Conservation (phyloP, 495 filamentous ascomycete genomes). For the Staphylotrichum tortipilum region DNA sequence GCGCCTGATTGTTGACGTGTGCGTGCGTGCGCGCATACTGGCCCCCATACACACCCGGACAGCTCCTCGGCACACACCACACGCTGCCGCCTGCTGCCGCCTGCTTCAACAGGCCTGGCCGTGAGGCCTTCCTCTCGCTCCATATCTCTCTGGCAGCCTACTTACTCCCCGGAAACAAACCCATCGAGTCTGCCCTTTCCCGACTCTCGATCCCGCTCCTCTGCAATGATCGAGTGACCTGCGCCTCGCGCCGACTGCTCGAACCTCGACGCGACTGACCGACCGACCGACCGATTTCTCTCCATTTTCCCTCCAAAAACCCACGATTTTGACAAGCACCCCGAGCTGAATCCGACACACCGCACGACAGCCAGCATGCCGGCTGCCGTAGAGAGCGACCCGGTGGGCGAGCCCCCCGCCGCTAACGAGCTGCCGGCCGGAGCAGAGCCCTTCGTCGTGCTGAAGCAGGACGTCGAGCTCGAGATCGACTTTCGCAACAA, state of each 20-base stretch:
- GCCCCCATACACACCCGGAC: too few relatives aligned
- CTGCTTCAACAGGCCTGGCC: too few relatives aligned
- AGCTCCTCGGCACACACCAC: too few relatives aligned
- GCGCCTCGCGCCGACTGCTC: not conserved
- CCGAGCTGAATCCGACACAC: too few relatives aligned
- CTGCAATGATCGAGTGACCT: conserved; percentile 14
- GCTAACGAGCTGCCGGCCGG: conserved; percentile 2
- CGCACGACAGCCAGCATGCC: conserved; percentile 13
- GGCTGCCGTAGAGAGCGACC: conserved; percentile 2
- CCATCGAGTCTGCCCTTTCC: not conserved
- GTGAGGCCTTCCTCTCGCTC: too few relatives aligned
- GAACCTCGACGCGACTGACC: conserved; percentile 11
- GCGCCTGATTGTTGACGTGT: too few relatives aligned
- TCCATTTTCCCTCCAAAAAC: not conserved
- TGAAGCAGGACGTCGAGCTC: conserved; percentile 78
- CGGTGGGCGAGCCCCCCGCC: conserved; percentile 2
- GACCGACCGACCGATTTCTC: not conserved
- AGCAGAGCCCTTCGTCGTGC: conserved; percentile 39
- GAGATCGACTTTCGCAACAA: conserved; percentile 76
- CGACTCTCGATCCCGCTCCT: not conserved
- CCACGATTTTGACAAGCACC: too few relatives aligned
- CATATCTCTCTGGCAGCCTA: too few relatives aligned
- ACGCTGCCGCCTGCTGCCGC: too few relatives aligned
- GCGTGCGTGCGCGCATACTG: too few relatives aligned
- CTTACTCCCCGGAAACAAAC: not conserved